Evolutionary conservation across 305 asterid genomes (phyloP).

Genomic region (Solanum chacoense): DNA sequence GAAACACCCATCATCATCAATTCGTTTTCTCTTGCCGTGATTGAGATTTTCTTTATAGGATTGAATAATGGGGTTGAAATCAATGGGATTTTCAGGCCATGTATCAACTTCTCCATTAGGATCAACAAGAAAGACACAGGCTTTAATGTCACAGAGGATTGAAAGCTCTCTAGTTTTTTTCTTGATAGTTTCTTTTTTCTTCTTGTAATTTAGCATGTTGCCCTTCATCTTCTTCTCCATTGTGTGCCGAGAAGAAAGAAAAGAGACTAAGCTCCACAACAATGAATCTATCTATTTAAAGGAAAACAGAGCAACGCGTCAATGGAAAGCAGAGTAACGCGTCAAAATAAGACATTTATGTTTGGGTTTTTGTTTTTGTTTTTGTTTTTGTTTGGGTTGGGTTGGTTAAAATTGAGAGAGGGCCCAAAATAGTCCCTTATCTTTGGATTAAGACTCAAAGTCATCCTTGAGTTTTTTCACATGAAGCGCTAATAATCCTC

Average conservation of each 20-base stretch:
- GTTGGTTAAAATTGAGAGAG: too few species aligned
- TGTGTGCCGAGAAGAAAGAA: not conserved
- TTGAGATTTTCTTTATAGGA: not conserved
- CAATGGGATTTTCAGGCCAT: constrained; percentile 14
- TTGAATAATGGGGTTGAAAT: not conserved
- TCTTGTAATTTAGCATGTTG: not conserved
- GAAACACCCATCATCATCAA: not conserved
- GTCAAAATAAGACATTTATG: too few species aligned
- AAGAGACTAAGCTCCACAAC: not conserved
- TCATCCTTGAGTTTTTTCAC: too few species aligned
- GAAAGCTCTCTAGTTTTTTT: constrained; percentile 8
- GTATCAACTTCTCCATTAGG: constrained; percentile 1
- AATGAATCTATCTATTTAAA: too few species aligned
- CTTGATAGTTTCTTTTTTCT: not conserved
- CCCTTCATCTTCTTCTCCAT: not conserved
- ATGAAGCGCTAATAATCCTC: too few species aligned
- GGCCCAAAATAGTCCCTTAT: too few species aligned
- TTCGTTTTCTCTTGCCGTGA: not conserved
- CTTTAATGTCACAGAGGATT: constrained; percentile 8
- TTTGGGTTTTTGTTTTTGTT: too few species aligned
- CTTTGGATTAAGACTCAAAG: too few species aligned
- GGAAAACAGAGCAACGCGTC: too few species aligned
- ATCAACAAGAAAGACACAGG: constrained; percentile 1
- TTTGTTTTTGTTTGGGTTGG: too few species aligned
- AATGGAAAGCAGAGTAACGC: too few species aligned